Conservation (phyloP, 2,329 filamentous ascomycete species). For the Aspergillus versicolor region DNA sequence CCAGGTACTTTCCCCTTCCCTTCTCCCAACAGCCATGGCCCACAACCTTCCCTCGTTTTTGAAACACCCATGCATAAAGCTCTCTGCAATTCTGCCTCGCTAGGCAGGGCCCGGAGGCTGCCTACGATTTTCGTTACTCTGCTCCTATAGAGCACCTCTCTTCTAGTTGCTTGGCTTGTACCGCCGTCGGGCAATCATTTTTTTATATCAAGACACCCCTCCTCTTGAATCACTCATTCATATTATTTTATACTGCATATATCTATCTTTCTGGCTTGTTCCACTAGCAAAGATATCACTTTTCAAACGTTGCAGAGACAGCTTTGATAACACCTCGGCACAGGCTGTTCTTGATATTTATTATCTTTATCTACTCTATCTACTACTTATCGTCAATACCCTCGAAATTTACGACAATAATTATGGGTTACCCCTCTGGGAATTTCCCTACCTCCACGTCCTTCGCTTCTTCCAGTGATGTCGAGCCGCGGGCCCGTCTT, state of each 20-base stretch:
- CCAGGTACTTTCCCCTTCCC: constrained; percentile 8
- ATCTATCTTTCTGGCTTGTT: neutral
- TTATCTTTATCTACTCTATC: neutral
- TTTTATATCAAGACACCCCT: constrained; percentile 21
- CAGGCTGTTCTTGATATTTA: neutral
- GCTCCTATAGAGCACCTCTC: constrained; percentile 27
- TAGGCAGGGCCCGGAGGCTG: constrained; percentile 29
- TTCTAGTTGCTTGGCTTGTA: constrained; percentile 28
- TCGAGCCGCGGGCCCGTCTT: constrained; percentile 18
- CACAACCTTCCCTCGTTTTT: constrained; percentile 17
- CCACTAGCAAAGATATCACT: neutral
- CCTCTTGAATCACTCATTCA: constrained; percentile 21
- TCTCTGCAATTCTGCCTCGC: constrained; percentile 37
- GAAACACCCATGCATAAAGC: constrained; percentile 23
- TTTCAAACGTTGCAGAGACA: neutral
- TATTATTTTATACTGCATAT: constrained; percentile 20
- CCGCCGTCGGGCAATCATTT: neutral
- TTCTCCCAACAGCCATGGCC: constrained; percentile 18
- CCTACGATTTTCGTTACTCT: constrained; percentile 25
- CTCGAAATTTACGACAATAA: neutral
- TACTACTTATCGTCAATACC: neutral
- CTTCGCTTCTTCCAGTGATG: constrained; percentile 10
- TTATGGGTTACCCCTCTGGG: constrained; percentile 26
- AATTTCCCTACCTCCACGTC: constrained; percentile 21
- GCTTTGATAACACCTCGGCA: neutral